These are phyloP conservation scores for Rhytidiadelphus loreus DNA, from an alignment of 225 moss, liverwort and hornwort genomes.

Conservation along the genomic window DNA sequence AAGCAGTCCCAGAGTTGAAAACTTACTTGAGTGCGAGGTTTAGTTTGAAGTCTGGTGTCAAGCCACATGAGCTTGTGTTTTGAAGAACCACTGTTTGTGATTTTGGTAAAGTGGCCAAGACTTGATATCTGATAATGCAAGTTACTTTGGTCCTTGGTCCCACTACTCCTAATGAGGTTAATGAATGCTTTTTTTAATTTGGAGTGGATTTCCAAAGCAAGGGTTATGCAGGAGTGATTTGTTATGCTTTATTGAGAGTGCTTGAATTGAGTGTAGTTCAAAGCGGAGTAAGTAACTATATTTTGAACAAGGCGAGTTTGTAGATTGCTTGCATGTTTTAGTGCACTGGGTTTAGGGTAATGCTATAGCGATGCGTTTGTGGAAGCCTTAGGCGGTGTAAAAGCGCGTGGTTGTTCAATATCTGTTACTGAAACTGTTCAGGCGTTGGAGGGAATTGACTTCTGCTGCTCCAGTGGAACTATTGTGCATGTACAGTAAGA, in stretches of 20 bases:
- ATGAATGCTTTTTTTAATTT: not conserved
- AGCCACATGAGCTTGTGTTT: constrained; percentile 71
- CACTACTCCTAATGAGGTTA: not conserved
- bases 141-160: not conserved
- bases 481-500: not conserved
- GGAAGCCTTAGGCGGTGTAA: not conserved
- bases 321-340: not conserved
- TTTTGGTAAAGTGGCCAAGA: not conserved
- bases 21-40: constrained; percentile 60
- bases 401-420: not conserved
- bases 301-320: not conserved
- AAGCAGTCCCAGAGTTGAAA: constrained; percentile 49
- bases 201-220: not conserved
- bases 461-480: not conserved
- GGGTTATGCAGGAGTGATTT: not conserved
- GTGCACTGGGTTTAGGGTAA: not conserved
- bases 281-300: not conserved
- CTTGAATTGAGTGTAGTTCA: not conserved
- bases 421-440: not conserved
- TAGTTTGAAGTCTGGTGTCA: constrained; percentile 76
- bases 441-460: not conserved
- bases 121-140: not conserved
- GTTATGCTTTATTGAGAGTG: not conserved
- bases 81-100: not conserved
- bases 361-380: not conserved